These are phyloP conservation scores for Sonneratia caseolaris DNA, from an alignment of 345 rosid species.

Conservation along the genomic window DNA sequence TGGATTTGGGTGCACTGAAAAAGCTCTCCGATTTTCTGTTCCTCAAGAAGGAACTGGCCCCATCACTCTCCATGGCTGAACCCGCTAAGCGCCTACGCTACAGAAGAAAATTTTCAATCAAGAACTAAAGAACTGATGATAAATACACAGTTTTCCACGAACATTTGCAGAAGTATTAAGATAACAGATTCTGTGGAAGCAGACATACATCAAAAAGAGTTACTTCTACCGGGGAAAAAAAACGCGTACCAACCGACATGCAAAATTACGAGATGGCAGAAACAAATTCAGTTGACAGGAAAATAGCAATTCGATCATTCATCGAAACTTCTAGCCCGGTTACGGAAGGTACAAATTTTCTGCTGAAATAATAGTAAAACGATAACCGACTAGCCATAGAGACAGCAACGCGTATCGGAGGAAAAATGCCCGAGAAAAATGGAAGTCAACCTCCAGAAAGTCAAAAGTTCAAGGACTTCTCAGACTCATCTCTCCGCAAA, in stretches of 20 bases:
- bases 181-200: neutral
- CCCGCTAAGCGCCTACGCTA: neutral
- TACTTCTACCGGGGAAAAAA: too few species aligned
- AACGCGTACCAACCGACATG: neutral
- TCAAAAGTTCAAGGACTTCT: neutral
- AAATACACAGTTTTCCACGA: neutral
- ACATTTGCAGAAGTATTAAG: too few species aligned
- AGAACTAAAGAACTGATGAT: neutral
- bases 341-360: too few species aligned
- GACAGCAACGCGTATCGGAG: neutral
- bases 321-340: neutral
- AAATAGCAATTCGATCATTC: neutral
- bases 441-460: neutral
- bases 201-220: too few species aligned
- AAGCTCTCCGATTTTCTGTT: slow-evolving; percentile 38
- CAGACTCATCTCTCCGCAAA: neutral
- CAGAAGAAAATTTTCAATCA: neutral
- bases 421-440: neutral
- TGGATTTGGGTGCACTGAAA: slow-evolving; percentile 13
- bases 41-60: slow-evolving; percentile 28
- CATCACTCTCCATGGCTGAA: slow-evolving; percentile 23
- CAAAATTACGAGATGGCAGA: neutral
- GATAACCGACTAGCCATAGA: too few species aligned
- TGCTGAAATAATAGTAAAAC: too few species aligned
- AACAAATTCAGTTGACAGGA: neutral